A percentile compares a stretch with the other conserved stretches of the same genome.
phyloP scores from a whole-genome alignment of 1,284 basidiomycete genomes.

The Trametes sp. region DNA sequence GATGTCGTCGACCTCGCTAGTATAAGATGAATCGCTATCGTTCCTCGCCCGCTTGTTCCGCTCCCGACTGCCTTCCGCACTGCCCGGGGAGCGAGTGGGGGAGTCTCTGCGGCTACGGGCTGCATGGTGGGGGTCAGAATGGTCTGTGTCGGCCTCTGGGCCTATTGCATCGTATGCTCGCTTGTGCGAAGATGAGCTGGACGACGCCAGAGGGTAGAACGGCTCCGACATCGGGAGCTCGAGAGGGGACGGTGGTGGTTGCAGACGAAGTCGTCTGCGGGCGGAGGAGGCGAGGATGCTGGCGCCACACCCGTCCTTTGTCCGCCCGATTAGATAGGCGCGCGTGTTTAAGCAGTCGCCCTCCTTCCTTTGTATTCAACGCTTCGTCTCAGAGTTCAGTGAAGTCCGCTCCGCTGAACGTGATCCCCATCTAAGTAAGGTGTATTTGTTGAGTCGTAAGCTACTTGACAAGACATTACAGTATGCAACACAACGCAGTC shows the following conservation, averaged over 20 bases:
- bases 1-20: slow-evolving; percentile 28
- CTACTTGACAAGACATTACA: slow-evolving; percentile 25
- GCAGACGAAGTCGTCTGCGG: neutral
- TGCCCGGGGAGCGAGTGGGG: slow-evolving; percentile 4
- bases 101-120: slow-evolving; percentile 10
- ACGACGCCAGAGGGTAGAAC: neutral
- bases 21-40: slow-evolving; percentile 24
- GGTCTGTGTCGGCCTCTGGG: slow-evolving; percentile 15
- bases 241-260: slow-evolving; percentile 10
- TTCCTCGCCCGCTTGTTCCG: slow-evolving; percentile 30
- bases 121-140: neutral
- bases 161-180: slow-evolving; percentile 28
- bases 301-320: neutral
- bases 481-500: slow-evolving; percentile 5
- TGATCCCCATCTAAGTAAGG: slow-evolving; percentile 15
- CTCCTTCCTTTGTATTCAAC: too few species aligned
- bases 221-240: slow-evolving; percentile 21
- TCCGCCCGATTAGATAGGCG: slow-evolving; percentile 7
- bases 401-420: too few species aligned
- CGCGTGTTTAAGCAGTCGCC: too few species aligned
- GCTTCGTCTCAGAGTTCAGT: too few species aligned
- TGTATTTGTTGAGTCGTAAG: slow-evolving; percentile 20
- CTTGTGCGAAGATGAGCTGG: slow-evolving; percentile 22
- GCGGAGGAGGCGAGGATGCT: too few species aligned
- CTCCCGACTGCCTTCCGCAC: slow-evolving; percentile 18